These are phyloP conservation scores for Phallus indusiatus DNA, from an alignment of 768 basidiomycete species.

Conservation along the genomic window DNA sequence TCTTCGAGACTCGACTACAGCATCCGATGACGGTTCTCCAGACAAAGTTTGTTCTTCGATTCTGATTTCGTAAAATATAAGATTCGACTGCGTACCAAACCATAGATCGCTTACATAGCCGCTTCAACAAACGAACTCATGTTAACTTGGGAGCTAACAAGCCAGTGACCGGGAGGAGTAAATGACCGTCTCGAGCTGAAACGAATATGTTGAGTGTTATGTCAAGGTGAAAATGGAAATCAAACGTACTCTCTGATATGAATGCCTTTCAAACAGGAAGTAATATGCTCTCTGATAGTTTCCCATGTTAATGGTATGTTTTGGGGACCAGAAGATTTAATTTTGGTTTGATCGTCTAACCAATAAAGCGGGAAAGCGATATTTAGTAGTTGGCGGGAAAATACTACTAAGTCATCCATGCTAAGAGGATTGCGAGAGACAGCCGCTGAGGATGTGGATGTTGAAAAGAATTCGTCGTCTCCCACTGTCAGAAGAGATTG, in stretches of 20 bases:
- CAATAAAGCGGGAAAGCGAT: slow-evolving; percentile 76
- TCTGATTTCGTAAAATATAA: slow-evolving; percentile 25
- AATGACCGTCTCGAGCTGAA: slow-evolving; percentile 75
- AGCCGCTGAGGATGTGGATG: slow-evolving; percentile 16
- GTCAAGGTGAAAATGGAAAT: background rate
- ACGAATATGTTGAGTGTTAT: slow-evolving; percentile 8
- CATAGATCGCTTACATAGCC: slow-evolving; percentile 50
- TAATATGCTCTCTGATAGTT: slow-evolving; percentile 63
- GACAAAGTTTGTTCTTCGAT: slow-evolving; percentile 47
- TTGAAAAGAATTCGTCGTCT: slow-evolving; percentile 91
- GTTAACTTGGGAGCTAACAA: slow-evolving; percentile 51
- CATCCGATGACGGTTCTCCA: slow-evolving; percentile 9
- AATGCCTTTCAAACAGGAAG: slow-evolving; percentile 68
- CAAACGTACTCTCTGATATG: slow-evolving; percentile 78
- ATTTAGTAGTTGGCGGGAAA: slow-evolving; percentile 74
- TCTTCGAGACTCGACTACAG: slow-evolving; percentile 8
- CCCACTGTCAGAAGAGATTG: slow-evolving; percentile 85
- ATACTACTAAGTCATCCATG: slow-evolving; percentile 68
- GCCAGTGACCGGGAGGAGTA: slow-evolving; percentile 78
- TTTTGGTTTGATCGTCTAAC: slow-evolving; percentile 40
- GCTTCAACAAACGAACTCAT: slow-evolving; percentile 74
- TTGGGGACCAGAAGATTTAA: slow-evolving; percentile 31
- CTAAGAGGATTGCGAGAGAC: slow-evolving; percentile 63
- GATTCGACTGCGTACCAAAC: background rate
- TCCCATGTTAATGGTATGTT: slow-evolving; percentile 49